Base-by-base conservation (phyloP, 106 monocot species). In the Alisma plantagoaquatica region DNA sequence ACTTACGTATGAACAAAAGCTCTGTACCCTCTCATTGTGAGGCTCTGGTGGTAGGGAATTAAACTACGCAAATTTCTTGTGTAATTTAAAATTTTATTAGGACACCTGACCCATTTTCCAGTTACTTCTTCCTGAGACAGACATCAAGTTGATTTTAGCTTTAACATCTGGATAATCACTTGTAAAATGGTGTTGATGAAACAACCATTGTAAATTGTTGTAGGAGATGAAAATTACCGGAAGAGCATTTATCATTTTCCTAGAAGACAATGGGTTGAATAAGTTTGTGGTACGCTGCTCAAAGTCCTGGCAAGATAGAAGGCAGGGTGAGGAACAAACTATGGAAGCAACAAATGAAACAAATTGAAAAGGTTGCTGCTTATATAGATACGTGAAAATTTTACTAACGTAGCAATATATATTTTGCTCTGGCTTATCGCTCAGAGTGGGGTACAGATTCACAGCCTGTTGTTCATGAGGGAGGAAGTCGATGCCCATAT, bases 11-110 rank as follows among this genome's bases (percentile, higher is more conserved):
- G 65, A 11, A 76, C 27, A 31, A 76, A 70, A 4, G 58, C 64
- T 4, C 65, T 43, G n/a, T 70, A 76, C 24, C 75, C 75, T 65
- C 60, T 70, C 9, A 41, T 60, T 27, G 62, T 76, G 23, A 76
- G 46, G 14, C 60, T 65, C 35, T 46, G 14, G 59, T 76, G 75
- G 41, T 60, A 65, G 17, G 43, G 70, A 10, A 64, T 65, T 31
- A 70, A 25, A 42, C 27, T 55, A 2, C 20, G 23, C 12, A 76
- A 38, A 30, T 60, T 45, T 32, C 70, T 76, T 15, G 29, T 50
- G 53, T 64, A 65, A 16, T 60, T 58, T 26, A 51, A 25, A 19
- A n/a, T n/a, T n/a, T 43, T 27, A 1, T 49, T 42, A 14, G 59
- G 15, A 26, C 70, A 70, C 32, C 75, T 30, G 26, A 27, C 30